phyloP scores from a whole-genome alignment of 2,329 filamentous ascomycete genomes.

The Fusarium abutilonis region DNA sequence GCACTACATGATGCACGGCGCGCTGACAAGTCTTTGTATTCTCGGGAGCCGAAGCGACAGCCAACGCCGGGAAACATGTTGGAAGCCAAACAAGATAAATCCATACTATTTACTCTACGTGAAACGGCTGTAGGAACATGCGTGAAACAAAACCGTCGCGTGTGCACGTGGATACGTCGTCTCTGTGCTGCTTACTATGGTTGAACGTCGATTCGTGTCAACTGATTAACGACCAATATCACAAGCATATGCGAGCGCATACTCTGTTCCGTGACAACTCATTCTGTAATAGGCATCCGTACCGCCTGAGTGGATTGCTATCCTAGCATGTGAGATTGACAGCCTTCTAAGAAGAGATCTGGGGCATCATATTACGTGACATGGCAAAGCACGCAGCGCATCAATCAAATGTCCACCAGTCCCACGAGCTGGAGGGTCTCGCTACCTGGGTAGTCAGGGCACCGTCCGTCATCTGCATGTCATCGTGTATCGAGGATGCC shows the following conservation, averaged over 20 bases:
- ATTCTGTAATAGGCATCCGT: not conserved
- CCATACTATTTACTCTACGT: constrained; percentile 6
- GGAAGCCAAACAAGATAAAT: not conserved
- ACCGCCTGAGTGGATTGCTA: not conserved
- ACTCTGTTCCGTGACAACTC: not conserved
- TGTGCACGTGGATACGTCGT: constrained; percentile 22
- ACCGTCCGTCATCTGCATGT: constrained; percentile 28
- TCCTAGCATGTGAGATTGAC: constrained; percentile 24
- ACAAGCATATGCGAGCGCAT: not conserved
- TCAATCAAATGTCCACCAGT: constrained; percentile 33
- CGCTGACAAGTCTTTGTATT: constrained; percentile 7
- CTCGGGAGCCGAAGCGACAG: constrained; percentile 3
- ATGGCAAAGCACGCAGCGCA: constrained; percentile 17
- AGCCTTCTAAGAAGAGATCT: constrained; percentile 26
- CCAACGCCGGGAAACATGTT: not conserved
- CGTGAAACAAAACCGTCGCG: constrained; percentile 28
- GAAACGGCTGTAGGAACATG: constrained; percentile 19
- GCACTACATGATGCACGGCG: constrained; percentile 24
- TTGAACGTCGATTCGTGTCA: not conserved
- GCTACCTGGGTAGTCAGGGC: constrained; percentile 1
- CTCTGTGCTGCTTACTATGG: constrained; percentile 11
- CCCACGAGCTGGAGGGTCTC: constrained; percentile 8
- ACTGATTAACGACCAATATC: constrained; percentile 15
- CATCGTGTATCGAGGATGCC: constrained; percentile 4
- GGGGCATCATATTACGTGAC: constrained; percentile 24